Percentiles rank a stretch among this genome's conserved stretches.
Evolutionary conservation across 202 grass and related monocot genomes (phyloP).

Genomic region (Cymbopogon flexuosus): DNA sequence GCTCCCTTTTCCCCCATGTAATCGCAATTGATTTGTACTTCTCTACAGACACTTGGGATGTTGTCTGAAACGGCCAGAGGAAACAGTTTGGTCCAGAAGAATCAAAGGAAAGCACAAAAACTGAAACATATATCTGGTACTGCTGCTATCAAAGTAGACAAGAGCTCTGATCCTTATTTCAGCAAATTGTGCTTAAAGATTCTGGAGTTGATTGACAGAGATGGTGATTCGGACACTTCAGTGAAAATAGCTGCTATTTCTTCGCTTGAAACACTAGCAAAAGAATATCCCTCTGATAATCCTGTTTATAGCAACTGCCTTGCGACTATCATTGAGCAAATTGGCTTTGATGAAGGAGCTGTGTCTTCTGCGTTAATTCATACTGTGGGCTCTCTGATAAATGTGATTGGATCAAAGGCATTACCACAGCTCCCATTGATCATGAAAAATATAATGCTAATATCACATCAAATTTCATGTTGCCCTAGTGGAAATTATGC

Average conservation of each 20-base stretch:
- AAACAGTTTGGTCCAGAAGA: slow-evolving; percentile 55
- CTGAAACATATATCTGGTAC: slow-evolving; percentile 34
- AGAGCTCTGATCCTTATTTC: slow-evolving; percentile 47
- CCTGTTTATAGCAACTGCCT: slow-evolving; percentile 60
- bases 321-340: slow-evolving; percentile 51
- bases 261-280: slow-evolving; percentile 65
- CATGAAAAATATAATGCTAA: slow-evolving; percentile 74
- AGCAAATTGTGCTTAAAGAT: slow-evolving; percentile 70
- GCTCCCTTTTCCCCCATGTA: not conserved
- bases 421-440: slow-evolving; percentile 64
- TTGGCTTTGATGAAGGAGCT: slow-evolving; percentile 45
- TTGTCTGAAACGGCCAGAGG: slow-evolving; percentile 70
- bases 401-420: slow-evolving; percentile 80
- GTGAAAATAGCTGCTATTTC: slow-evolving; percentile 87
- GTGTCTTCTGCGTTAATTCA: slow-evolving; percentile 62
- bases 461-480: slow-evolving; percentile 52
- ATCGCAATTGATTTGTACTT: slow-evolving; percentile 9
- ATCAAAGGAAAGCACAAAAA: slow-evolving; percentile 48
- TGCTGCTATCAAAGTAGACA: slow-evolving; percentile 44
- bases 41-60: slow-evolving; percentile 60
- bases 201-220: slow-evolving; percentile 57
- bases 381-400: slow-evolving; percentile 62
- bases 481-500: slow-evolving; percentile 45
- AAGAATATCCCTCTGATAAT: slow-evolving; percentile 69
- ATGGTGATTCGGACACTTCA: slow-evolving; percentile 27